Base-by-base conservation (phyloP, 2,329 filamentous ascomycete species). In the Escovopsis weberi region DNA sequence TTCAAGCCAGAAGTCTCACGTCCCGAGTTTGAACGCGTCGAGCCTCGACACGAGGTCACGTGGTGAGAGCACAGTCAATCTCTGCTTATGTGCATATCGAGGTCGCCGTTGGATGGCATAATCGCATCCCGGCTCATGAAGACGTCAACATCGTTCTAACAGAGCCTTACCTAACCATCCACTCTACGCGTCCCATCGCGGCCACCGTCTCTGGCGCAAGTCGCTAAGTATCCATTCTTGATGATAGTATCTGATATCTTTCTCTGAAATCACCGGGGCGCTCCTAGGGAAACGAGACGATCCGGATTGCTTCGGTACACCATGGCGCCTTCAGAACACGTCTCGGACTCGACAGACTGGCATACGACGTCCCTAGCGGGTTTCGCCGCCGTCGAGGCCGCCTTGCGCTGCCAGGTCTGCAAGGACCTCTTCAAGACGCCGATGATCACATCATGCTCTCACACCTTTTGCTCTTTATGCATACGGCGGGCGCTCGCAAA, bases 371-470 rank as follows among this genome's bases (percentile, higher is more conserved):
- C 78, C 2, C 67, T 93, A 2, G 64, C 75, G 12, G 66, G 67
- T 12, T 73, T 93, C 43, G 69, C 78, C 39, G 66, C 74, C 12
- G 75, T 98, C 48, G 91, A 98, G 56, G 79, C 82, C 46, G 79
- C 87, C 3, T 70, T 98, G 18, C 85, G 91, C 53, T 98, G 91
- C 63, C 85, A 96, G 62, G 84, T 98, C 46, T 98, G 91, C 75
- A 96, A 96, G 59, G 93, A 98, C 61, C 94, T 96, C 63, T 96
- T 85, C 66, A 78, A 78, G 47, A 94, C 87, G 40, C 91, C 91
- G 0, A 91, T 98, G 75, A 81, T 95, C 48, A 98, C 91, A 1
- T 84, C 85, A 1, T 98, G 91, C 65, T 83, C 78, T 42, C 91
- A 98, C 59, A 96, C 91, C 0, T 98, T 98, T 57, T 98, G 91